Evolutionary conservation across 2,329 filamentous ascomycete species (phyloP).

Genomic region (Aureobasidium mangrovei): DNA sequence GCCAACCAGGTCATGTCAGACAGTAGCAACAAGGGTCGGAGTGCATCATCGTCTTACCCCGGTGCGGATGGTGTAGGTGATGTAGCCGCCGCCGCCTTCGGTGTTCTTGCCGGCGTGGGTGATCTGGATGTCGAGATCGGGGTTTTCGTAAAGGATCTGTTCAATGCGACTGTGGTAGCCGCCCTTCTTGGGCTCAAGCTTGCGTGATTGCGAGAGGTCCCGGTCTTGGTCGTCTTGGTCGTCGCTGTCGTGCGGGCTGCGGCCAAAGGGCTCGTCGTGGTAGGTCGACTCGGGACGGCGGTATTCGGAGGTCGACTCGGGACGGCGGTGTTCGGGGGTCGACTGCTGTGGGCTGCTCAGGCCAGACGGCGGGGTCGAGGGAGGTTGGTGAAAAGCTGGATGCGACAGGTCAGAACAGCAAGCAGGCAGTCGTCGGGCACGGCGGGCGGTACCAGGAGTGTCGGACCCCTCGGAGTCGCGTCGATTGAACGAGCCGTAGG

Average conservation of each 20-base stretch:
- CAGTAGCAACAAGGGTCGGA: background rate
- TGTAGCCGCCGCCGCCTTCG: slow-evolving; percentile 85
- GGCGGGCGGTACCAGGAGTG: slow-evolving; percentile 39
- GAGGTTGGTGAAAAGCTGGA: slow-evolving; percentile 10
- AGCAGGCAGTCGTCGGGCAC: background rate
- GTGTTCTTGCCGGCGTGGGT: slow-evolving; percentile 91
- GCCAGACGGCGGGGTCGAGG: slow-evolving; percentile 23
- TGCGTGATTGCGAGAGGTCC: slow-evolving; percentile 38
- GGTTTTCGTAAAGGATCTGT: slow-evolving; percentile 94
- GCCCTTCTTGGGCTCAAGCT: slow-evolving; percentile 58
- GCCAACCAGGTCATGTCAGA: background rate
- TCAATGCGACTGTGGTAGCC: slow-evolving; percentile 94
- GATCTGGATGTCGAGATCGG: slow-evolving; percentile 80
- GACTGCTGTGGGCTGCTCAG: slow-evolving; percentile 7
- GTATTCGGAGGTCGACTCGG: background rate
- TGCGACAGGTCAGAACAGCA: slow-evolving; percentile 2
- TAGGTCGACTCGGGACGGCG: slow-evolving; percentile 9
- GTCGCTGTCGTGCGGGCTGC: slow-evolving; percentile 55
- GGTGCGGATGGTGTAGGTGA: slow-evolving; percentile 94
- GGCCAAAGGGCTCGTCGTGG: slow-evolving; percentile 49
- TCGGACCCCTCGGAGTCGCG: slow-evolving; percentile 70
- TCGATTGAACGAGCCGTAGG: slow-evolving; percentile 88
- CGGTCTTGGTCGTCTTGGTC: slow-evolving; percentile 46
- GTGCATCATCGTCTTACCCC: slow-evolving; percentile 52
- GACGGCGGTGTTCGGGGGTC: background rate